Conservation (phyloP, 2,329 filamentous ascomycete genomes). For the Microsporum audouinii region DNA sequence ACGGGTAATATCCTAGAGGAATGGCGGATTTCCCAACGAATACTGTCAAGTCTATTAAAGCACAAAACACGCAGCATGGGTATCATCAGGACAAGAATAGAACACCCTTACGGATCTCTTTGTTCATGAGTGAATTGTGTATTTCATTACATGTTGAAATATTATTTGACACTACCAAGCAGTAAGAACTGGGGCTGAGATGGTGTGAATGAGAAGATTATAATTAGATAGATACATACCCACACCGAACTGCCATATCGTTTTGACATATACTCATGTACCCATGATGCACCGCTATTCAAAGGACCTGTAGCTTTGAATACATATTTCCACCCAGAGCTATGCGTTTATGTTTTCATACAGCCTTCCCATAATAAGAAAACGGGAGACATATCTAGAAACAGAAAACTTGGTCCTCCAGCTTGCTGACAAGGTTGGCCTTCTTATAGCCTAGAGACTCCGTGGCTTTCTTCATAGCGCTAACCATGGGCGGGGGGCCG, state of each 20-base stretch:
- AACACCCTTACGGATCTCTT: background rate
- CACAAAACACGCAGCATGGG: too few species aligned
- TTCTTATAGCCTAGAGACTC: conserved; percentile 84
- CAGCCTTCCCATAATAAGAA: background rate
- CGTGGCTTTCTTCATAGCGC: conserved; percentile 91
- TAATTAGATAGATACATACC: background rate
- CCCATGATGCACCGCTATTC: background rate
- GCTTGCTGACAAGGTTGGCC: conserved; percentile 88
- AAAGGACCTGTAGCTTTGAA: background rate
- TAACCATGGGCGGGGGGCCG: conserved; percentile 92
- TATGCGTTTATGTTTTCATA: background rate
- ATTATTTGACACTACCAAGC: background rate
- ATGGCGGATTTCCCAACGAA: too few species aligned
- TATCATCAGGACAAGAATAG: background rate
- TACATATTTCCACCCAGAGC: background rate
- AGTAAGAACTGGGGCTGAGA: background rate
- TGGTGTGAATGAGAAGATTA: background rate
- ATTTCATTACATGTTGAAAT: background rate
- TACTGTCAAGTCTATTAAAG: too few species aligned
- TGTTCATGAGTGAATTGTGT: background rate
- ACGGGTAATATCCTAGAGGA: too few species aligned
- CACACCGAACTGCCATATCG: background rate
- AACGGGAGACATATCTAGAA: conserved; percentile 49
- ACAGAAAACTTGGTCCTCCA: conserved; percentile 94
- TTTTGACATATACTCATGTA: background rate